Percentiles rank a stretch among this genome's conserved stretches.
These are phyloP conservation scores for Fraxinus anomala DNA, from an alignment of 257 asterid species.

Conservation along the genomic window DNA sequence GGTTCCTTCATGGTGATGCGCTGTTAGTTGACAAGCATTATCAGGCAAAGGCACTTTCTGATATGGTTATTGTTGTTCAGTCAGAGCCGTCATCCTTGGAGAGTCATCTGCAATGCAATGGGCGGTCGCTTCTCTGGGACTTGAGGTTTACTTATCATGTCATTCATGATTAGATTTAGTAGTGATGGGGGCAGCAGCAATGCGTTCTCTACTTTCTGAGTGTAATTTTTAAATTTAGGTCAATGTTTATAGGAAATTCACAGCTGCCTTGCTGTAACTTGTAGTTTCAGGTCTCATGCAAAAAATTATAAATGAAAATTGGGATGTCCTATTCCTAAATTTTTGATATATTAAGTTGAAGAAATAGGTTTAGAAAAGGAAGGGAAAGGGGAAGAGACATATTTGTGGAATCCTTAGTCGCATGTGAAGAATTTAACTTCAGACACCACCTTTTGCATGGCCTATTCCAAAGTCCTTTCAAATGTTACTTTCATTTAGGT, in stretches of 20 bases:
- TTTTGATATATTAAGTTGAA: conserved; percentile 6
- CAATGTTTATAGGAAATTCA: conserved; percentile 4
- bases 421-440: background rate
- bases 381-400: background rate
- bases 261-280: conserved; percentile 14
- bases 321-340: conserved; percentile 1
- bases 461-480: background rate
- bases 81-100: conserved; percentile 95
- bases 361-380: background rate
- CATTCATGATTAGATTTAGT: conserved; percentile 17
- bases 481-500: background rate
- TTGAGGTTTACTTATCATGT: conserved; percentile 61
- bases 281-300: conserved; percentile 1
- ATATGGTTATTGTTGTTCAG: conserved; percentile 96
- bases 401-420: background rate
- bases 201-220: conserved; percentile 7
- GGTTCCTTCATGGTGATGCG: conserved; percentile 89
- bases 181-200: conserved; percentile 25
- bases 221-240: conserved; percentile 15
- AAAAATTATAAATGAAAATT: background rate
- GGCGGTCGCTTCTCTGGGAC: conserved; percentile 79
- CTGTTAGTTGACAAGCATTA: conserved; percentile 92
- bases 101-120: conserved; percentile 97
- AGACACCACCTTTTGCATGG: background rate
- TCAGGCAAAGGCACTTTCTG: conserved; percentile 93